Evolutionary conservation across 805 yeast genomes (phyloP).

Genomic region (Saccharomycodes ludwigii): DNA sequence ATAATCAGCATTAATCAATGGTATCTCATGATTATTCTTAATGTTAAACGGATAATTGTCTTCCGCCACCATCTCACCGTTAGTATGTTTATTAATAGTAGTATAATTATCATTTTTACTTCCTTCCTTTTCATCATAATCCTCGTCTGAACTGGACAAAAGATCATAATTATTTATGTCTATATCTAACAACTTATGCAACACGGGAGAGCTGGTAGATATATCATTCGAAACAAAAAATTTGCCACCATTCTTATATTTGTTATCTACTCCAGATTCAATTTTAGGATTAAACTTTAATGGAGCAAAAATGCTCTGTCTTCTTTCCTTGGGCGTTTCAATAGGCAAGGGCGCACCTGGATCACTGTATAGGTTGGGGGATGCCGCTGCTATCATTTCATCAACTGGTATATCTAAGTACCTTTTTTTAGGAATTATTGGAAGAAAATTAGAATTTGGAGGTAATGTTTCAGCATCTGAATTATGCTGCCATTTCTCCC

Average conservation of each 20-base stretch:
- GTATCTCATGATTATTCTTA: too few species aligned
- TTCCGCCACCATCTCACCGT: too few species aligned
- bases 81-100: too few species aligned
- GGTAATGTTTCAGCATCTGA: slow-evolving; percentile 1
- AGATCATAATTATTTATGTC: not conserved
- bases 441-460: not conserved
- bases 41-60: too few species aligned
- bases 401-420: slow-evolving; percentile 43
- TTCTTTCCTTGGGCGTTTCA: slow-evolving; percentile 32
- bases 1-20: too few species aligned
- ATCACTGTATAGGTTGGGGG: slow-evolving; percentile 45
- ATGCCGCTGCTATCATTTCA: slow-evolving; percentile 47
- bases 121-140: too few species aligned
- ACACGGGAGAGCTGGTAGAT: too few species aligned
- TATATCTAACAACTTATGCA: too few species aligned
- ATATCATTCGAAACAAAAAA: slow-evolving; percentile 40
- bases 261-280: slow-evolving; percentile 65
- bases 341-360: slow-evolving; percentile 79
- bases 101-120: too few species aligned
- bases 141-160: slow-evolving; percentile 19
- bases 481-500: slow-evolving; percentile 1
- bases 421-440: slow-evolving; percentile 15
- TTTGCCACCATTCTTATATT: slow-evolving; percentile 84
- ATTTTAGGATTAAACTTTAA: slow-evolving; percentile 71
- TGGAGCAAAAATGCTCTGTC: slow-evolving; percentile 68